Base-by-base conservation (phyloP, 441 rosid species). In the Monsonia emarginata region DNA sequence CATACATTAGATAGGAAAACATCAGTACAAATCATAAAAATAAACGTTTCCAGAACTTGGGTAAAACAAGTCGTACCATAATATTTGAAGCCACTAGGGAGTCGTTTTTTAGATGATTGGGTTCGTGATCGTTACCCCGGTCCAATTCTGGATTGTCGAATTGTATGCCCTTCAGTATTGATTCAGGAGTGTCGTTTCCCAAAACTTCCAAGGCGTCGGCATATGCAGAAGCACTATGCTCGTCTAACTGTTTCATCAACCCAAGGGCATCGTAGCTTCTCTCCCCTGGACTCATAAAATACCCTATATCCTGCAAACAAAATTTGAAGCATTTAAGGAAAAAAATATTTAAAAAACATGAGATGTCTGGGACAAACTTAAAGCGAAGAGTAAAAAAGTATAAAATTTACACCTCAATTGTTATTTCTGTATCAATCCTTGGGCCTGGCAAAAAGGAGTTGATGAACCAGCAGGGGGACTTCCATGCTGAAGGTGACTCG, bases 401-500 rank as follows among this genome's bases (percentile, higher is more conserved):
- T 3, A 44, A 52, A 44, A 60, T 54, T 26, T 9, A 28, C 84
- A 91, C 99, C 95, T 94, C 99, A 27, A 91, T 82, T 19, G 97
- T 85, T 76, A 93, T 81, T 0, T 93, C 96, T 59, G 97, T 90
- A 71, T 86, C 85, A 73, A 88, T 71, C 72, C 91, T 83, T 67
- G 96, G 88, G 57, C 97, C 95, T 8, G 91, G 89, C 42, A 89
- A 67, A 69, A 95, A 83, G 42, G 97, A 82, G 80, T 91, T 89
- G 7, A 91, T 63, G 71, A 88, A 95, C 92, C 96, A 87, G 57
- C 96, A 86, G 11, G 99, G 99, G 16, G 99, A 95, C 72, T 89
- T 95, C 99, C 98, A 95, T 46, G 95, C 99, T 27, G 97, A 91
- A 65, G 98, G 99, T 42, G 99, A 95, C 75, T 95, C 97, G 10